Conservation (phyloP, 2,329 filamentous ascomycete genomes). For the Penicillium sp. region DNA sequence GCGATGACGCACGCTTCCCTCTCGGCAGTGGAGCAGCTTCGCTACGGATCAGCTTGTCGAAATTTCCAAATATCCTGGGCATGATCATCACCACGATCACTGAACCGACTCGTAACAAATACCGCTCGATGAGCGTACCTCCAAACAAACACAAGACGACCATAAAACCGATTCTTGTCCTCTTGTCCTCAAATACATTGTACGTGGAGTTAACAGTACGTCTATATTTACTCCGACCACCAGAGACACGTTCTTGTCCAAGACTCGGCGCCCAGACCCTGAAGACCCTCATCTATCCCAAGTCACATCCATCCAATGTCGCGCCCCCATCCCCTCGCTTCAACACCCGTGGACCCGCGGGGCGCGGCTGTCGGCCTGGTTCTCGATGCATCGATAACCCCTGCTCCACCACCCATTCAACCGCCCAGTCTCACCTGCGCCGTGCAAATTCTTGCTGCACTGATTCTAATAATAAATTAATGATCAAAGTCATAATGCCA, state of each 20-base stretch:
- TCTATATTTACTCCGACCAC: not conserved
- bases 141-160: not conserved
- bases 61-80: not conserved
- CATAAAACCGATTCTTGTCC: not conserved
- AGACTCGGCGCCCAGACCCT: not conserved
- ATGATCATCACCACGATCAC: not conserved
- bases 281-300: not conserved
- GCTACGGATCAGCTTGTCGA: not conserved
- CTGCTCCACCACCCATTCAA: not conserved
- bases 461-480: not conserved
- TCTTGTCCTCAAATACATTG: no score
- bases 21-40: not conserved
- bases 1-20: not conserved
- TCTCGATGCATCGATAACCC: not conserved
- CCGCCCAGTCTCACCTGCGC: not conserved
- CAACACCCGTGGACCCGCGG: not conserved
- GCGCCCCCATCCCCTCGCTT: not conserved
- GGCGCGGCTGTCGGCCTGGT: not conserved
- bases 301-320: not conserved
- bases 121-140: no score
- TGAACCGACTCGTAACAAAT: not conserved
- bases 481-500: not conserved
- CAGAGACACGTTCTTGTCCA: not conserved
- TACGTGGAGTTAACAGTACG: no score
- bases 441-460: no score